Evolutionary conservation across 352 stramenopile genomes (phyloP), one percentile per base, ranked within the genome.

Genomic region (Phytophthora cryptogea): DNA sequence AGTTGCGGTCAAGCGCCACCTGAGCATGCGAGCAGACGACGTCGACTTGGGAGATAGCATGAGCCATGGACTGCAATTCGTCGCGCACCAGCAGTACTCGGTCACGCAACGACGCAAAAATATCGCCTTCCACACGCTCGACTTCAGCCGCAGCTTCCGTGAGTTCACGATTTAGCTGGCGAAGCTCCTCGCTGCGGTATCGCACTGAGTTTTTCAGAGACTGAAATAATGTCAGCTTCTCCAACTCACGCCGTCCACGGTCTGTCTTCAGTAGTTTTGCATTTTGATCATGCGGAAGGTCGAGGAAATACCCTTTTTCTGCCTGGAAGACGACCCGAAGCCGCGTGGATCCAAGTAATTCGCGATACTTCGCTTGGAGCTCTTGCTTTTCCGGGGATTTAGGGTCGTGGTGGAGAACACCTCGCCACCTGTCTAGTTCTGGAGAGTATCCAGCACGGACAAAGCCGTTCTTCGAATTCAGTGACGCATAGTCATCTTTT

Each of bases 1-100:
- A 88, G 35, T 88, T 81, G 2, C 76, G 70, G 37, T 90, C 80
- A 1, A 89, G 36, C 8, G 83, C 83, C 28, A 88, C 51, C 54
- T 92, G 83, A 36, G 80, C 78, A 40, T 92, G 80, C 13, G 78
- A 88, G 16, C 70, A 82, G 1, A 86, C 45, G 0, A 92, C 80
- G 48, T 92, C 83, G 4, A 90, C 35, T n/a, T 78, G 66, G 2
- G 77, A 72, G 36, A 89, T 66, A 0, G 80, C 66, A 9, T 69
- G 63, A n/a, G 80, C 79, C 66, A 89, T 78, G 3, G 45, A 42
- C 36, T 86, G 75, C 14, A 92, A 55, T 11, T 59, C 59, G 0
- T 61, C 51, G 0, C 64, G 43, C 13, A 77, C 53, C 0, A 42
- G n/a, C 8, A 90, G 42, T 3, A 89, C 68, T 30, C 51, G 55